A percentile compares a stretch with the other conserved stretches of the same genome.
Evolutionary conservation across 2,329 filamentous ascomycete species (phyloP).

Genomic region (Ambrosiella cleistominuta): DNA sequence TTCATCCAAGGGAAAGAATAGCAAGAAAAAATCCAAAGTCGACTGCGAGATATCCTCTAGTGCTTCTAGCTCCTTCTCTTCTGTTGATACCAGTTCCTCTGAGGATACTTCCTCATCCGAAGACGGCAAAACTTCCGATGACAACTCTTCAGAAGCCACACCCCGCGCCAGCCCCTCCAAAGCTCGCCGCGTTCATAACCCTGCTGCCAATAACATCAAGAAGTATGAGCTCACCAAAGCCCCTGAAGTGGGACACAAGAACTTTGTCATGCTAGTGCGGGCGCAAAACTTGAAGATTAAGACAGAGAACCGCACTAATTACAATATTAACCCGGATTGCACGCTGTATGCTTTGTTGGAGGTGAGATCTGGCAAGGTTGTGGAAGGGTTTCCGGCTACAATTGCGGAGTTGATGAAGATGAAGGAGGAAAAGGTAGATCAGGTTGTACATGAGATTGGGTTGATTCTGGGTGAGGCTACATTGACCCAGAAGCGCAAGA

Average conservation of each 20-base stretch:
- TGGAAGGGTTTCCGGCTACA: neutral
- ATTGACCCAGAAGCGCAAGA: too few species aligned
- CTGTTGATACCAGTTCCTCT: too few species aligned
- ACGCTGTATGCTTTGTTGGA: constrained; percentile 3
- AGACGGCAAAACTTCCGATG: neutral
- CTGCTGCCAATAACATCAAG: neutral
- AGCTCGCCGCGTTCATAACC: neutral
- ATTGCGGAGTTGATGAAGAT: neutral
- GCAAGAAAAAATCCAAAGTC: too few species aligned
- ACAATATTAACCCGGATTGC: constrained; percentile 4
- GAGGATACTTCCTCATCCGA: too few species aligned
- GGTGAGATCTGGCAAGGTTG: constrained; percentile 2
- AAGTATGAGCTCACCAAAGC: neutral
- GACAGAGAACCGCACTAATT: constrained; percentile 7
- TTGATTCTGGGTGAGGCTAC: too few species aligned
- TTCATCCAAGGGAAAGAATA: too few species aligned
- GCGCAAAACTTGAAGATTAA: constrained; percentile 4
- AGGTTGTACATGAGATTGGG: neutral
- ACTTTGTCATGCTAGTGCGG: neutral
- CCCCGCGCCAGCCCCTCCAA: neutral
- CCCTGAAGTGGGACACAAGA: neutral
- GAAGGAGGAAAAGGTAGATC: neutral
- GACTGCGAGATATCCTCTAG: too few species aligned
- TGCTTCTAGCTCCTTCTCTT: too few species aligned
- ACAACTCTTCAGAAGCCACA: neutral